Conservation (phyloP, 192 early-diverging fungal species). For the Mycoemilia scoparia region DNA sequence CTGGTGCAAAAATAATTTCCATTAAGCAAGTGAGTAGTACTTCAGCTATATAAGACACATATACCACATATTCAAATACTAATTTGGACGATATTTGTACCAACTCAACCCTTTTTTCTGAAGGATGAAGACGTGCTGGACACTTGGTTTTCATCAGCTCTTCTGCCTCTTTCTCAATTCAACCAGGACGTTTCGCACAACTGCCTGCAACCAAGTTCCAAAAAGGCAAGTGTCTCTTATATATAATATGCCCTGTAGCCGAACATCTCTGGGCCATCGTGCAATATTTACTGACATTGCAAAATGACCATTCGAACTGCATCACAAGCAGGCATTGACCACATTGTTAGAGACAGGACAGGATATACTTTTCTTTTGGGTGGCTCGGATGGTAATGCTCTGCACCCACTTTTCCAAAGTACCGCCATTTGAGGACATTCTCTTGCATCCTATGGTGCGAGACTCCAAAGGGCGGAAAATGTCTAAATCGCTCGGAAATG, state of each 20-base stretch:
- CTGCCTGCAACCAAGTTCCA: not conserved
- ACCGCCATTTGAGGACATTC: constrained; percentile 71
- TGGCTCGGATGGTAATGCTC: constrained; percentile 94
- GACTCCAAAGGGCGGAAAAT: constrained; percentile 48
- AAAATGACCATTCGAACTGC: constrained; percentile 10
- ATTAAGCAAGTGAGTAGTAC: too few relatives aligned
- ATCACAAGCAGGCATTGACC: constrained; percentile 31
- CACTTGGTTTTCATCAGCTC: constrained; percentile 93
- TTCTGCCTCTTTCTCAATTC: constrained; percentile 70
- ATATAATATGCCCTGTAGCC: not conserved
- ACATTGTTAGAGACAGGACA: constrained; percentile 80
- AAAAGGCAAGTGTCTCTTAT: too few relatives aligned
- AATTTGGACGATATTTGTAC: too few relatives aligned
- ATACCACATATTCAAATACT: too few relatives aligned
- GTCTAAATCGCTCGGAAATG: constrained; percentile 72
- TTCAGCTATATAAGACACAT: too few relatives aligned
- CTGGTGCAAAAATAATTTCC: too few relatives aligned
- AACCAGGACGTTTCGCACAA: constrained; percentile 18
- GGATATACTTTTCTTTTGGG: constrained; percentile 98
- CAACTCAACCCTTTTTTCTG: too few relatives aligned
- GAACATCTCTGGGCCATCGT: not conserved
- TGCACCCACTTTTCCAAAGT: constrained; percentile 62
- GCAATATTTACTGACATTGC: constrained; percentile 38
- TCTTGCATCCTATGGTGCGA: constrained; percentile 89
- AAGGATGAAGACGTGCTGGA: constrained; percentile 85